Base-by-base conservation (phyloP, 345 rosid species). In the Populus tremula region DNA sequence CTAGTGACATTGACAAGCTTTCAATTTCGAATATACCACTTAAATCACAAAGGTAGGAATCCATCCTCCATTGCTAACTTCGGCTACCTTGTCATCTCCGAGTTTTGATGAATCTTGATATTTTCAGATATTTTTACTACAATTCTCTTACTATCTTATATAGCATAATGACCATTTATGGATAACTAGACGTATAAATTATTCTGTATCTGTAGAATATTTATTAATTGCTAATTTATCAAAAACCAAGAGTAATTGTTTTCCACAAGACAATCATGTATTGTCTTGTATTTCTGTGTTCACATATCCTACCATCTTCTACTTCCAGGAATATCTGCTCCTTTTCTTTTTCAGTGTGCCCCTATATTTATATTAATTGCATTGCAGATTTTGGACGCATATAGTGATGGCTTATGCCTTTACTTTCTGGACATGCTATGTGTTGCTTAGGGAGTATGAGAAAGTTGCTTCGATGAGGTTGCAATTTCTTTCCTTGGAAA, bases 351-450 rank as follows among this genome's bases (percentile, higher is more conserved):
- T 65, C 45, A 47, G 5, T 39, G 21, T 64, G 47, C 27, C 6
- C 13, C 21, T n/a, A 45, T 56, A 25, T 29, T 59, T 53, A 29
- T 53, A 41, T 12, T 66, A 53, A 38, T 6, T 62, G 50, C 70
- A 49, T 78, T 76, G 72, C 91, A 94, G 98, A 87, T 88, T 89
- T 80, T 93, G 94, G 95, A 70, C 93, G 25, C 97, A 94, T 85
- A 86, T 91, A 62, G 70, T 89, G 76, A 88, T 91, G 96, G 94
- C 95, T 39, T 94, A 94, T 80, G 93, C 87, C 73, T 87, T 94
- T 76, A 91, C 97, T 59, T 86, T 91, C 45, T 95, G 99, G 99
- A 93, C 97, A 68, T 90, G 88, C 85, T 93, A 87, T 80, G 89
- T 93, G 78, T 79, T 96, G 73, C 78, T 79, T 69, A 93, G 86